Evolutionary conservation across 2,329 filamentous ascomycete genomes (phyloP).

Genomic region (Cercospora sp.): DNA sequence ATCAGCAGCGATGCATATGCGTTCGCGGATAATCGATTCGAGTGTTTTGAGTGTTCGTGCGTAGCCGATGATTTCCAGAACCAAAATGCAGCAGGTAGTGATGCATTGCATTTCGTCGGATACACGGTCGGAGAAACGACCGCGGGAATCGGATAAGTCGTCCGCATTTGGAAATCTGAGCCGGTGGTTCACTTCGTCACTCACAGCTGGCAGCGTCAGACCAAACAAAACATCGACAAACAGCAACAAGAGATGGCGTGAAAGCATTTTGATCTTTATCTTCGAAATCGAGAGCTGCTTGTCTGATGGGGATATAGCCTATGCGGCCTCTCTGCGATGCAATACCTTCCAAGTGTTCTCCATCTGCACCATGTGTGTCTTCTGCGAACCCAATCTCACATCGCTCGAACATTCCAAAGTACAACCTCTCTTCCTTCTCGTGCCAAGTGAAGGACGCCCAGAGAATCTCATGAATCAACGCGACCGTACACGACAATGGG

Average conservation of each 20-base stretch:
- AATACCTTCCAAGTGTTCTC: not conserved
- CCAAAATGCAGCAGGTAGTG: slow-evolving; percentile 1
- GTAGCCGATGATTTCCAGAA: not conserved
- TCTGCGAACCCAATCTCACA: not conserved
- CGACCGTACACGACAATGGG: not conserved
- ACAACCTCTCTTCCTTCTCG: not conserved
- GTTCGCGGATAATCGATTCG: not conserved
- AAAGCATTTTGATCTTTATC: too few species aligned
- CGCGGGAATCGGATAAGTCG: not conserved
- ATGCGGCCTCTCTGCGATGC: not conserved
- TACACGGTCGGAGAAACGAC: not conserved
- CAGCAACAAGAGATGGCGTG: not conserved
- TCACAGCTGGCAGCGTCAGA: not conserved
- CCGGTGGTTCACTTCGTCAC: not conserved
- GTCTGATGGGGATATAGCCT: not conserved
- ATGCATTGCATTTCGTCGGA: slow-evolving; percentile 5
- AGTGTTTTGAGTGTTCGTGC: not conserved
- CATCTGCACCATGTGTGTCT: not conserved
- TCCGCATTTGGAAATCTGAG: not conserved
- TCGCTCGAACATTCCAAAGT: not conserved
- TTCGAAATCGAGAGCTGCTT: too few species aligned
- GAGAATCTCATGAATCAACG: not conserved
- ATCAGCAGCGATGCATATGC: slow-evolving; percentile 23
- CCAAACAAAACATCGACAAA: not conserved
- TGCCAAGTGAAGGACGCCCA: not conserved